Conservation (phyloP, 768 basidiomycete genomes). For the Candolleomyces efflorescens region DNA sequence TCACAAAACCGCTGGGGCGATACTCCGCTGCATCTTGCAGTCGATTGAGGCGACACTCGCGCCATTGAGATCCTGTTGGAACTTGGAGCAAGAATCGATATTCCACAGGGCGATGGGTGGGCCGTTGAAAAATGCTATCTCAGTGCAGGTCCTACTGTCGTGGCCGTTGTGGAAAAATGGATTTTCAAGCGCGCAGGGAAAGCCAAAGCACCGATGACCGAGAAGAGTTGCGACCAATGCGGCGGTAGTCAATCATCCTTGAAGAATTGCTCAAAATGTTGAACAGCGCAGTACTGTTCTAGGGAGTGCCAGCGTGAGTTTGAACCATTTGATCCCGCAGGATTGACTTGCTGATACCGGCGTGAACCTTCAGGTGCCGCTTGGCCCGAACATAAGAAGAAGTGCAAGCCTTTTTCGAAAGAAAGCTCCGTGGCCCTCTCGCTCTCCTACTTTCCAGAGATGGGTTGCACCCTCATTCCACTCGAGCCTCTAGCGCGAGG, state of each 20-base stretch:
- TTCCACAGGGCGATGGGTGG: constrained; percentile 31
- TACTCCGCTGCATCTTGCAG: constrained; percentile 32
- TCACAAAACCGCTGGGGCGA: constrained; percentile 45
- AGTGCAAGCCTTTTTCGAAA: not conserved
- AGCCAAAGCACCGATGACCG: constrained; percentile 30
- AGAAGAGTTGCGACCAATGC: constrained; percentile 42
- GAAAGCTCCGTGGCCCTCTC: not conserved
- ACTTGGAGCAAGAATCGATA: constrained; percentile 40
- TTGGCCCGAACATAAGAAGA: constrained; percentile 1
- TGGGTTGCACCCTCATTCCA: no score
- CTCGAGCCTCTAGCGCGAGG: no score
- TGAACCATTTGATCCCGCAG: not conserved
- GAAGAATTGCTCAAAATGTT: constrained; percentile 42
- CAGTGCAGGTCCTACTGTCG: constrained; percentile 36
- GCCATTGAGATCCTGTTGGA: constrained; percentile 46
- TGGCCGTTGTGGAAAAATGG: constrained; percentile 41
- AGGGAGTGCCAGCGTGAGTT: constrained; percentile 48
- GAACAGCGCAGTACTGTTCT: constrained; percentile 48
- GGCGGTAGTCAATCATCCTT: constrained; percentile 21
- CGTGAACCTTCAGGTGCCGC: not conserved
- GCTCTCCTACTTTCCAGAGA: not conserved
- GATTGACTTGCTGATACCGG: not conserved
- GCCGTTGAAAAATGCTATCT: constrained; percentile 27
- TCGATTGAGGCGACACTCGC: constrained; percentile 24
- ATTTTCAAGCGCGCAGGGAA: constrained; percentile 41